Percentiles rank a stretch among this genome's conserved stretches.
Evolutionary conservation across 345 rosid genomes (phyloP).

Genomic region (Bretschneidera sinensis): DNA sequence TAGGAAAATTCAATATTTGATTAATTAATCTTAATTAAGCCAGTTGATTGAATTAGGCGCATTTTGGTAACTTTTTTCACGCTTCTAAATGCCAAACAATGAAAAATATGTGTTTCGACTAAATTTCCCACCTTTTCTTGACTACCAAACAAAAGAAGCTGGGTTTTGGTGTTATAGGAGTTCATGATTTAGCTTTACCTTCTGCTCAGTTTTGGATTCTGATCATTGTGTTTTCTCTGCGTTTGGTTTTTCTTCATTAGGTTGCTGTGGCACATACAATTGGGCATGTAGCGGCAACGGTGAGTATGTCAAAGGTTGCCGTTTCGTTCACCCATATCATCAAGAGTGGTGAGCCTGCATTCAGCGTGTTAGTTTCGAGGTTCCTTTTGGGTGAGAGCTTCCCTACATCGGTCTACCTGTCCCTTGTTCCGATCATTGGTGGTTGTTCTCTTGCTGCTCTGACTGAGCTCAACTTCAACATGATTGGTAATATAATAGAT

Average conservation of each 20-base stretch:
- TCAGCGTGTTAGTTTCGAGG: slow-evolving; percentile 91
- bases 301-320: slow-evolving; percentile 99
- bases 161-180: not conserved
- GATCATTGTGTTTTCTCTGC: slow-evolving; percentile 12
- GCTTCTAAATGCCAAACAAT: not conserved
- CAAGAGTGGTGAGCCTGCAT: slow-evolving; percentile 98
- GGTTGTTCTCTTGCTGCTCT: slow-evolving; percentile 98
- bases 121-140: not conserved
- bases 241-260: slow-evolving; percentile 29
- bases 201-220: slow-evolving; percentile 4
- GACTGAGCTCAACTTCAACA: slow-evolving; percentile 98
- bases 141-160: not conserved
- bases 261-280: slow-evolving; percentile 99
- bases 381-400: slow-evolving; percentile 85
- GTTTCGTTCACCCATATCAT: slow-evolving; percentile 97
- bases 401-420: slow-evolving; percentile 71
- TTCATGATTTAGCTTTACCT: slow-evolving; percentile 3
- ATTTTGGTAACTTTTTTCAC: not conserved
- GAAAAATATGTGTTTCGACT: not conserved
- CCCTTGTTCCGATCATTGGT: slow-evolving; percentile 93
- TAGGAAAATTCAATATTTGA: slow-evolving; percentile 10
- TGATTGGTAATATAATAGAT: slow-evolving; percentile 55
- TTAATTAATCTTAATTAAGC: slow-evolving; percentile 1
- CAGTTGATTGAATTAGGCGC: not conserved
- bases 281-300: slow-evolving; percentile 99